Evolutionary conservation across 805 yeast species (phyloP), one percentile per base, ranked within the genome.

Genomic region (Cyberlindnera maritima): DNA sequence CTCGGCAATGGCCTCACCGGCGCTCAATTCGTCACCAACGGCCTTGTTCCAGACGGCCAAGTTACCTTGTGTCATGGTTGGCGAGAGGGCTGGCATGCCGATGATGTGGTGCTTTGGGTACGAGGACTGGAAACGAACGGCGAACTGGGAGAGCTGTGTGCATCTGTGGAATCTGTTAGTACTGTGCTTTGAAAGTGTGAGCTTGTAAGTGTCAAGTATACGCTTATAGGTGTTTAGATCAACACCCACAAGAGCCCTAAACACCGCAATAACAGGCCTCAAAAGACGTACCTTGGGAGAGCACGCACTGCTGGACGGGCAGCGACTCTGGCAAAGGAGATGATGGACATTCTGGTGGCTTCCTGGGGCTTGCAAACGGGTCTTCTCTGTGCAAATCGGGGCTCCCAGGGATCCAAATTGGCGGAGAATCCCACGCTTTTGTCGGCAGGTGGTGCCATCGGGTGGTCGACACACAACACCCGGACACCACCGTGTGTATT

Each of bases 11-110:
- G 94, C 83, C 65, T 91, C 97, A 69, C 99, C 99, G 18, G 97
- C 94, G 26, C 77, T 62, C 56, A 94, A 80, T 67, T 80, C 71
- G 66, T 94, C 99, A 63, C 99, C 99, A 33, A 83, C 88, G 38
- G 79, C 69, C 75, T 91, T 94, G 65, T 82, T 78, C 99, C 99
- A 94, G 49, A 80, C 75, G 34, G 92, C 92, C 55, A 94, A 74
- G 68, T 81, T 85, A 66, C 99, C 99, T 65, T 88, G 92, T 52
- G 97, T 87, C 99, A 94, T 94, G 45, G 99, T 94, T 56, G 99
- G 99, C n/a, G 98, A 92, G 61, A 94, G 75, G 10, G 99, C 99
- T 41, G 99, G 99, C 99, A 94, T 94, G 66, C 84, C 85, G 60
- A 94, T 89, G 63, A 94, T 83, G 50, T 86, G 81, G 70, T 94